Base-by-base conservation (phyloP, 169 alveolate species). In the Fabrea salina region DNA sequence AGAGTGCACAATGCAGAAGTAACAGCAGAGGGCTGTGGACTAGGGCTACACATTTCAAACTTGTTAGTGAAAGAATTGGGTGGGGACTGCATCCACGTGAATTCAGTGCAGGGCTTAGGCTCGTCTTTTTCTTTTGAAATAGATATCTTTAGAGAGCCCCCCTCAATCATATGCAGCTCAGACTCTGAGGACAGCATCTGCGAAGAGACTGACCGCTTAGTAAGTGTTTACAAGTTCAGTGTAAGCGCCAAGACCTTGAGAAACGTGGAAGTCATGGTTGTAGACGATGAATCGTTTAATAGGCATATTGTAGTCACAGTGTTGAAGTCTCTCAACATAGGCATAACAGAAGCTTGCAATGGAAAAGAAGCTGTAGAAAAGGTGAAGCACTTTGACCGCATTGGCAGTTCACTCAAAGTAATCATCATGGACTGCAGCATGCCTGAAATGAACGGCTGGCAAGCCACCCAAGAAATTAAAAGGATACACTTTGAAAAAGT, bases 401-500 rank as follows among this genome's bases (percentile, higher is more conserved):
- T 39, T 32, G 57, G n/a, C n/a, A 39, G 41, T 6, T 32, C 76
- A 32, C 22, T 66, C 16, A 66, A 40, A 32, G 5, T 53, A 25
- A 43, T 75, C 11, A 75, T 75, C 6, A 49, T 64, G 54, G 82
- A 75, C 40, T 8, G 70, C 22, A 13, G 47, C 25, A 75, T 75
- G 82, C 82, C 82, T 0, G 27, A 56, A 2, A 75, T 75, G 82
- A 75, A 75, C 35, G 82, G 82, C 0, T n/a, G 70, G 35, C 35
- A 75, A 51, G 35, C 82, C 13, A 75, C 82, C 19, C 22, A 75
- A 25, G 25, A 56, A 57, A 75, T 75, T 39, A 75, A 43, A 35
- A 56, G 32, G 3, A 22, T 27, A 27, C 33, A 30, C 32, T 25
- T 13, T 5, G 33, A 39, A 70, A 40, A 47, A 32, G 27, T 13